Conservation (phyloP, 1,284 basidiomycete species). For the Cryptococcus sp. region DNA sequence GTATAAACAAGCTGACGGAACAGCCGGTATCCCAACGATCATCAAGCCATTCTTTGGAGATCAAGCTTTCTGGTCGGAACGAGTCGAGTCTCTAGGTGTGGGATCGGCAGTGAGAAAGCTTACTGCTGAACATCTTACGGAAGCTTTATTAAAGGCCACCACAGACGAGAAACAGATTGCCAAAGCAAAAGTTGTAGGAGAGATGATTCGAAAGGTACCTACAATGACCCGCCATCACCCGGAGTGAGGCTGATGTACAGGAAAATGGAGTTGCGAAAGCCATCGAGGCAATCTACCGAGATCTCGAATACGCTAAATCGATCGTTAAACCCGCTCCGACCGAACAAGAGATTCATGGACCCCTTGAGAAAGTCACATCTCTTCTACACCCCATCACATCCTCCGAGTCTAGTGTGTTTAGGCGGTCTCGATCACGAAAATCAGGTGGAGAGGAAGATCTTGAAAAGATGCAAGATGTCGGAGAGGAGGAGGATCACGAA, state of each 20-base stretch:
- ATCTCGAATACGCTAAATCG: constrained; percentile 79
- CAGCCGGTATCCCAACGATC: constrained; percentile 66
- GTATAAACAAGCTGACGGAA: not conserved
- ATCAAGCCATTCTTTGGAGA: constrained; percentile 98
- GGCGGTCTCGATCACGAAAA: constrained; percentile 5
- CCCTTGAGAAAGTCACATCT: constrained; percentile 19
- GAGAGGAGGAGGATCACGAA: not conserved
- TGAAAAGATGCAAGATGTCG: not conserved
- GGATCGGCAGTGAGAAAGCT: constrained; percentile 81
- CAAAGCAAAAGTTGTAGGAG: constrained; percentile 74
- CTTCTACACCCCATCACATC: constrained; percentile 15
- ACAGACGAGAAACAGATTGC: constrained; percentile 81
- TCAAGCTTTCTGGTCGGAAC: constrained; percentile 94
- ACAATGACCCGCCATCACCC: constrained; percentile 7
- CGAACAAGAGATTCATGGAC: constrained; percentile 5
- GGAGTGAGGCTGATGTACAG: constrained; percentile 47
- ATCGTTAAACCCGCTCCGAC: constrained; percentile 59
- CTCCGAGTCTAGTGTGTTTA: constrained; percentile 4
- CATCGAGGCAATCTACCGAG: constrained; percentile 86
- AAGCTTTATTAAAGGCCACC: constrained; percentile 75
- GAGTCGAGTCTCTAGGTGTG: constrained; percentile 87
- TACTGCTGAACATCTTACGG: constrained; percentile 68
- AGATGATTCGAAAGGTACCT: constrained; percentile 71
- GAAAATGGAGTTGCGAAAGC: constrained; percentile 85
- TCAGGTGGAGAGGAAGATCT: not conserved